These are phyloP conservation scores for Phytophthora sp. DNA, from an alignment of 352 stramenopile genomes.

Conservation along the genomic window DNA sequence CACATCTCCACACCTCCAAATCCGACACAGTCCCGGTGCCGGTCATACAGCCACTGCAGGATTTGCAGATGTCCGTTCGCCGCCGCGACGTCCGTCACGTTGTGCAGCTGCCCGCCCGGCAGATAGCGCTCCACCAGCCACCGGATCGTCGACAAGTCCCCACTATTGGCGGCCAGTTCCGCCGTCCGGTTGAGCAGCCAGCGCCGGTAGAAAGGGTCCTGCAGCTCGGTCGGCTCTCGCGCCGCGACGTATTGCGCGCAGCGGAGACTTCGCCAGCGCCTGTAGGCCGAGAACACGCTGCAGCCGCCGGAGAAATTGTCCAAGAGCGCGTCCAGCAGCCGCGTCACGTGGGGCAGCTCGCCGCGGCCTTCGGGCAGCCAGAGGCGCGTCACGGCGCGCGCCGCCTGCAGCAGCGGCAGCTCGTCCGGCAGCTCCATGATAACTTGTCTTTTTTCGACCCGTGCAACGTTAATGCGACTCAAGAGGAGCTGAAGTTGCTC, in stretches of 20 bases:
- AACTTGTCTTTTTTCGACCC: no score
- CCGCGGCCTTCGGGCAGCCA: slow-evolving; percentile 6
- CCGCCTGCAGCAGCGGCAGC: slow-evolving; percentile 5
- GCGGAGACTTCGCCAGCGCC: slow-evolving; percentile 5
- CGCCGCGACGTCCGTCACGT: slow-evolving; percentile 15
- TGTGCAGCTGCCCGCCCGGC: slow-evolving; percentile 4
- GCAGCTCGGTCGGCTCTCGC: not conserved
- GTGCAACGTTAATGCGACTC: no score
- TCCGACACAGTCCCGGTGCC: slow-evolving; percentile 2
- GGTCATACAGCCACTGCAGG: slow-evolving; percentile 23
- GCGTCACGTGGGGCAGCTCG: slow-evolving; percentile 17
- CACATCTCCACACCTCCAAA: slow-evolving; percentile 24
- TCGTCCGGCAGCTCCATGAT: no score
- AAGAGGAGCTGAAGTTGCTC: no score
- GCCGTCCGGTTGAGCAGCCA: slow-evolving; percentile 27
- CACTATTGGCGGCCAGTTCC: slow-evolving; percentile 1
- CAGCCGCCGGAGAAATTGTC: slow-evolving; percentile 14
- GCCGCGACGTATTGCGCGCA: slow-evolving; percentile 19
- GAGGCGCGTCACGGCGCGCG: slow-evolving; percentile 4
- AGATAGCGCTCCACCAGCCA: slow-evolving; percentile 27
- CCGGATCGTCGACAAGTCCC: slow-evolving; percentile 5
- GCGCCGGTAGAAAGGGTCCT: slow-evolving; percentile 32
- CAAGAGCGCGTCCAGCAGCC: not conserved
- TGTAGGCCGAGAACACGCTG: slow-evolving; percentile 18
- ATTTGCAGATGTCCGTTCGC: slow-evolving; percentile 12